Percentiles rank a stretch among this genome's conserved stretches.
These are phyloP conservation scores for Amphibolis antarctica DNA, from an alignment of 106 monocot genomes.

Conservation along the genomic window DNA sequence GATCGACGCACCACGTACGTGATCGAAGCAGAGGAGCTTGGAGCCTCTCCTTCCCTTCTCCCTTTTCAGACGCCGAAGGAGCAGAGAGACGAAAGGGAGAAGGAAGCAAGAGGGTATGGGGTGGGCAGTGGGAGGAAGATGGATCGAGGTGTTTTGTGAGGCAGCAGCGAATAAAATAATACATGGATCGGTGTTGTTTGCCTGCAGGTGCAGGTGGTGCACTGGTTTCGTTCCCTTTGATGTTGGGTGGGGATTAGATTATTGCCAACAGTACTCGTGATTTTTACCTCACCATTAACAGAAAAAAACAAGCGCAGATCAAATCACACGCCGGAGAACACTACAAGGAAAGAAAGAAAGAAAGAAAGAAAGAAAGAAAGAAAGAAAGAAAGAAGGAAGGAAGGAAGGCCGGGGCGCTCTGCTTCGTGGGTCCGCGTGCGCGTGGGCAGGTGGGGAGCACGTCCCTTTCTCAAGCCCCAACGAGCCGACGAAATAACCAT, in stretches of 20 bases:
- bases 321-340: no score
- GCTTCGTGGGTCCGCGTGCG: constrained; percentile 3
- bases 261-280: background rate
- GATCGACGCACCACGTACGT: no score
- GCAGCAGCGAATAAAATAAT: background rate
- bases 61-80: background rate
- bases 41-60: no score
- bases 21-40: no score
- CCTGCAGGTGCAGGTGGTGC: constrained; percentile 1
- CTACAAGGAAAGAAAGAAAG: no score
- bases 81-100: background rate
- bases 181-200: background rate
- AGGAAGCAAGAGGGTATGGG: background rate
- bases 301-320: no score
- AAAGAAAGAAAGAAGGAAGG: background rate
- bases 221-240: background rate
- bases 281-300: background rate
- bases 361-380: no score
- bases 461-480: constrained; percentile 10
- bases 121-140: background rate
- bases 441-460: constrained; percentile 14
- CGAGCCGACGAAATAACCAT: constrained; percentile 7
- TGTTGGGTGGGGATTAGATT: constrained; percentile 3
- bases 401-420: background rate
- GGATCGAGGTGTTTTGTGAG: background rate